Evolutionary conservation across 2,329 filamentous ascomycete genomes (phyloP), one percentile per base, ranked within the genome.

Genomic region (Canariomyces notabilis): DNA sequence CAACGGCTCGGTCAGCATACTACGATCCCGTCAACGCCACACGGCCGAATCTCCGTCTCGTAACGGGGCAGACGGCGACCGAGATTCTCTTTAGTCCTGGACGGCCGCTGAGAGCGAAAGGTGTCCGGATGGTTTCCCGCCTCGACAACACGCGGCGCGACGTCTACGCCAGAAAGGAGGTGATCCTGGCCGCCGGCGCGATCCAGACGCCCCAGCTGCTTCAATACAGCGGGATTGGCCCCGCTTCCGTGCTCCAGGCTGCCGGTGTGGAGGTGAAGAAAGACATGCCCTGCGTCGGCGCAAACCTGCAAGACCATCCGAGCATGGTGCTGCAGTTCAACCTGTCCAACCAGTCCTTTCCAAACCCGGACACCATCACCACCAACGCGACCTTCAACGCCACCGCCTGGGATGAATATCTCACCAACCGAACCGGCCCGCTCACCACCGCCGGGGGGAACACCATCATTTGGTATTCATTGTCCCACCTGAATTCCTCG

Each of bases 191-290:
- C 1, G 66, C 66, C 0, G 67, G 67, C 0, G 59, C 64, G 2
- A 53, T 62, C 5, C 59, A 64, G 51, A 72, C 57, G 36, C 70
- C 59, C 18, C 65, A 70, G 42, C 56, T 75, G 0, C 61, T 75
- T 1, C 66, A 73, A 52, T 60, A 69, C 6, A 72, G 69, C 41
- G 71, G 72, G 15, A 65, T 76, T 18, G 71, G 72, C 0, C 61
- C 64, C 4, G 57, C 57, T 5, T 56, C 58, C 0, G 57, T 67
- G 2, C 57, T 76, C 2, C 43, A 59, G 8, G 46, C 57, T 4
- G 60, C 67, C 4, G 61, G 61, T 0, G 68, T 76, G 26, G 49
- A 59, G 0, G 55, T 69, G 0, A 50, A 70, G 2, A 60, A 68
- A 21, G 64, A 74, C 45, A 57, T 70, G 2, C 68, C 72, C 0